These are phyloP conservation scores for Neospermospora avenae DNA, from an alignment of 2,329 filamentous ascomycete genomes.

Conservation along the genomic window DNA sequence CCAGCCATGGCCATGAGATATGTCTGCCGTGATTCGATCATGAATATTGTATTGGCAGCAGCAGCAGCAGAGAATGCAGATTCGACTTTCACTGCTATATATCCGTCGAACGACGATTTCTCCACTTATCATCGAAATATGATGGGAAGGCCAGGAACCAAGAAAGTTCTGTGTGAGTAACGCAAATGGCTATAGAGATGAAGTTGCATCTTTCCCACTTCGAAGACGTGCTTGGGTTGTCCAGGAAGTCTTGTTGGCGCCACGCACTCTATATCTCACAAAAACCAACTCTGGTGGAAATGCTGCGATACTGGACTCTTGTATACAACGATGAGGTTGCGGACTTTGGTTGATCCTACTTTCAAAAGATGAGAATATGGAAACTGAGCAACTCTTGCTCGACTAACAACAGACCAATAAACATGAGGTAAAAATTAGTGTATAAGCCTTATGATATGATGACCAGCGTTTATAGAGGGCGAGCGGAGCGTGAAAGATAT, in stretches of 20 bases:
- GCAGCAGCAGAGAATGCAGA: not conserved
- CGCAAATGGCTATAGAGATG: not conserved
- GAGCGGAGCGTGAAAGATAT: too few species aligned
- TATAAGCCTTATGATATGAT: too few species aligned
- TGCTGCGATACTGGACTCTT: constrained; percentile 41
- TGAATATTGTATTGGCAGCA: constrained; percentile 13
- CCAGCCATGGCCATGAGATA: constrained; percentile 7
- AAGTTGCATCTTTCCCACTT: not conserved
- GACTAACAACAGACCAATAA: too few species aligned
- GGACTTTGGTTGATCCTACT: not conserved
- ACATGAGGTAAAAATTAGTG: too few species aligned
- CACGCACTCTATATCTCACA: constrained; percentile 11
- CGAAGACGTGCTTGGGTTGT: constrained; percentile 16
- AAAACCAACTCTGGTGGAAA: constrained; percentile 16
- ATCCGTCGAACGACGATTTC: not conserved
- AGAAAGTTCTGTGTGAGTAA: not conserved
- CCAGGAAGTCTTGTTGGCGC: constrained; percentile 11
- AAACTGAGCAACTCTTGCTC: too few species aligned
- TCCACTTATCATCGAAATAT: not conserved
- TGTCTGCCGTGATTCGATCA: constrained; percentile 4
- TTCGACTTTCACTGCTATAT: not conserved
- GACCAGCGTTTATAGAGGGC: too few species aligned
- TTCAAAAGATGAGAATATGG: too few species aligned
- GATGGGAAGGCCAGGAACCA: not conserved
- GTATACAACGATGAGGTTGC: not conserved